A percentile compares a stretch with the other conserved stretches of the same genome.
These are phyloP conservation scores for Tetrahymena borealis DNA, from an alignment of 73 alveolate species.

Conservation along the genomic window DNA sequence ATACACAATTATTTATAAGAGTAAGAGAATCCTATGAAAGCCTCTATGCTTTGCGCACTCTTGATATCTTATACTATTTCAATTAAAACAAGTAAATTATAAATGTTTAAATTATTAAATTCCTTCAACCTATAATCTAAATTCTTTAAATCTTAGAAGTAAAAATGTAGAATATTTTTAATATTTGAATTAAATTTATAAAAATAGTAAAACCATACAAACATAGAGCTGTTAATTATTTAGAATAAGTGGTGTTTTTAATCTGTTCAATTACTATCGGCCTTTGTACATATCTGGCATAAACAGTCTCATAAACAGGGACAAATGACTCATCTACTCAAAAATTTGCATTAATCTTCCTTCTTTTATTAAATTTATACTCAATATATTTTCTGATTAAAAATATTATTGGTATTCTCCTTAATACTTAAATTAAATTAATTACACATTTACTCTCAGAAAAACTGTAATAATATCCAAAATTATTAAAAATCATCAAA, in stretches of 20 bases:
- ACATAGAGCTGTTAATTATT: too few relatives aligned
- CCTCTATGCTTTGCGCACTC: background rate
- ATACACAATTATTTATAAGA: background rate
- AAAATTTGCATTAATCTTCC: too few relatives aligned
- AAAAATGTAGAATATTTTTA: too few relatives aligned
- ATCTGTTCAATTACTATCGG: too few relatives aligned
- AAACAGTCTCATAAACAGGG: too few relatives aligned
- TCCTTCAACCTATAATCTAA: background rate
- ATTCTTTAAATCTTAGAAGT: too few relatives aligned
- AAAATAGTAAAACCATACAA: background rate
- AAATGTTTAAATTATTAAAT: too few relatives aligned
- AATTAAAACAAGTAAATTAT: background rate
- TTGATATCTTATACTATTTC: background rate
- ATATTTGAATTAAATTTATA: background rate
- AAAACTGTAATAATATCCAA: background rate
- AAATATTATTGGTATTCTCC: background rate
- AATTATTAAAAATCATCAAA: background rate
- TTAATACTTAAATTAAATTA: background rate
- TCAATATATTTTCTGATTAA: too few relatives aligned
- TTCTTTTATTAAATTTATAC: too few relatives aligned
- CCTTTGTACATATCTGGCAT: too few relatives aligned
- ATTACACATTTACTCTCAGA: background rate
- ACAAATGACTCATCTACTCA: too few relatives aligned
- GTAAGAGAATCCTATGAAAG: background rate
- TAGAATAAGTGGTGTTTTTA: too few relatives aligned